A percentile compares a stretch with the other conserved stretches of the same genome.
Evolutionary conservation across 129 eudicot genomes (phyloP).

Genomic region (Artemisia argyi): DNA sequence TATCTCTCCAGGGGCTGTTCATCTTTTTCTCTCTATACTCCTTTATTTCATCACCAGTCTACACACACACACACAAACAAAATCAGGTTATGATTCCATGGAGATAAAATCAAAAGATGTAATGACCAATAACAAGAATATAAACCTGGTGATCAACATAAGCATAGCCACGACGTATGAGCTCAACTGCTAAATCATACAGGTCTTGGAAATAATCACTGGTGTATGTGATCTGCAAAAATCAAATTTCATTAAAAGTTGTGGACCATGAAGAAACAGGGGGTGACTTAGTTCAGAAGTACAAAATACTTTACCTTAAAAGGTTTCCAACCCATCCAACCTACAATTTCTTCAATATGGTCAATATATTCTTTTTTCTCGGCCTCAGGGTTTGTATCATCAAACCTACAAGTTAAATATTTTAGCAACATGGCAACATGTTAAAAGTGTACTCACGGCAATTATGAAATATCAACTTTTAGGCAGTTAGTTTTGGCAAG

Average conservation of each 20-base stretch:
- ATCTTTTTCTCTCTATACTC: slow-evolving; percentile 81
- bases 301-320: slow-evolving; percentile 51
- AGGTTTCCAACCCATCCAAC: slow-evolving; percentile 99
- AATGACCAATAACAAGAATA: neutral
- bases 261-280: neutral
- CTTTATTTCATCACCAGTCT: slow-evolving; percentile 89
- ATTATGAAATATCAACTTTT: neutral
- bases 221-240: slow-evolving; percentile 82
- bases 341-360: slow-evolving; percentile 91
- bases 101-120: neutral
- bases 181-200: slow-evolving; percentile 86
- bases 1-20: slow-evolving; percentile 98
- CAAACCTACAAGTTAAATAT: slow-evolving; percentile 53
- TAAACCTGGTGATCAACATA: slow-evolving; percentile 98
- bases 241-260: slow-evolving; percentile 14
- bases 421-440: neutral
- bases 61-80: slow-evolving; percentile 10
- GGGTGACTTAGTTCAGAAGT: neutral
- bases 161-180: slow-evolving; percentile 82
- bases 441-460: neutral
- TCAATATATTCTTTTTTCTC: slow-evolving; percentile 97
- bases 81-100: neutral
- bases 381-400: slow-evolving; percentile 99
- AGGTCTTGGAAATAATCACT: slow-evolving; percentile 94
- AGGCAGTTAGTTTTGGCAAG: neutral